These are phyloP conservation scores for Saturnispora mendoncae DNA, from an alignment of 805 yeast genomes.

Conservation along the genomic window DNA sequence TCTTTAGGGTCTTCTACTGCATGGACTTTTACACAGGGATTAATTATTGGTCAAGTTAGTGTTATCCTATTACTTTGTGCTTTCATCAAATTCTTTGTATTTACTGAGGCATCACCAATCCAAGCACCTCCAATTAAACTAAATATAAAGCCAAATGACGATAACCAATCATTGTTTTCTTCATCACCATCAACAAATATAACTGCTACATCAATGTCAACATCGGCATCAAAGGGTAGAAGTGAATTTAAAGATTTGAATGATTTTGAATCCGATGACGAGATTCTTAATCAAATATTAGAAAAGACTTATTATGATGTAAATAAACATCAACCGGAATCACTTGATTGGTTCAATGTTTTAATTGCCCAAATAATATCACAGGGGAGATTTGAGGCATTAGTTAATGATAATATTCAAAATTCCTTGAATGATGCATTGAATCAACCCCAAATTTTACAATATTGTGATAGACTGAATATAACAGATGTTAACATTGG, in stretches of 20 bases:
- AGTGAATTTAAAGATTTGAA: constrained; percentile 1
- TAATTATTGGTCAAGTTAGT: constrained; percentile 64
- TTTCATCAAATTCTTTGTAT: constrained; percentile 67
- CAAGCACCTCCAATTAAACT: constrained; percentile 28
- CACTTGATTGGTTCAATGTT: constrained; percentile 95
- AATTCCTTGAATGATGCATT: constrained; percentile 66
- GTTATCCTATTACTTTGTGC: constrained; percentile 54
- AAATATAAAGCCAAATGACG: constrained; percentile 13
- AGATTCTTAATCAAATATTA: constrained; percentile 35
- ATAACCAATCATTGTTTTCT: background rate
- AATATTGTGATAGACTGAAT: constrained; percentile 65
- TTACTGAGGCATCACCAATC: constrained; percentile 50
- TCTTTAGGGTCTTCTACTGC: constrained; percentile 12
- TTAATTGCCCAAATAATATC: constrained; percentile 83
- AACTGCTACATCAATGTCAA: background rate
- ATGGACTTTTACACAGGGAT: constrained; percentile 74
- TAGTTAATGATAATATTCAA: constrained; percentile 74
- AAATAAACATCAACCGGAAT: constrained; percentile 76
- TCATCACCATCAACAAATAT: background rate
- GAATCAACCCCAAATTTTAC: constrained; percentile 55
- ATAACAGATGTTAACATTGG: constrained; percentile 89
- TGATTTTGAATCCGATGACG: constrained; percentile 7
- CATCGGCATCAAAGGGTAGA: background rate
- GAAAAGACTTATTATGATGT: constrained; percentile 93
- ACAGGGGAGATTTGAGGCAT: constrained; percentile 84